A percentile compares a stretch with the other conserved stretches of the same genome.
Evolutionary conservation across 768 basidiomycete species (phyloP).

Genomic region (Hemileccinum impolitum): DNA sequence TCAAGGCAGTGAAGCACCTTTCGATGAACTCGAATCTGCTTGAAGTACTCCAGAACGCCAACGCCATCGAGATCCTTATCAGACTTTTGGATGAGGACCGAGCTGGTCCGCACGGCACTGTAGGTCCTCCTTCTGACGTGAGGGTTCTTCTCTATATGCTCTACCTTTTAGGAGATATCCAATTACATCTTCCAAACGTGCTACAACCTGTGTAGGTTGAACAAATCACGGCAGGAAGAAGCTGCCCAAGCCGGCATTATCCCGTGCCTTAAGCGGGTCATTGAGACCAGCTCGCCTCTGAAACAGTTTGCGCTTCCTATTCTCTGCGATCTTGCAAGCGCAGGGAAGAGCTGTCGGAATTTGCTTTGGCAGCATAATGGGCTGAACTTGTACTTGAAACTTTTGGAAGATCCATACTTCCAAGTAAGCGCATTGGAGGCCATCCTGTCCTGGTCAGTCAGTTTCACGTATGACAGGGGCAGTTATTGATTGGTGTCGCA

Average conservation of each 20-base stretch:
- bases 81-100: slow-evolving; percentile 79
- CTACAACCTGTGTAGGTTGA: slow-evolving; percentile 92
- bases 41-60: slow-evolving; percentile 94
- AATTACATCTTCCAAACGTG: slow-evolving; percentile 98
- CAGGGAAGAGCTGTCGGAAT: slow-evolving; percentile 88
- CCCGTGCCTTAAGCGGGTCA: slow-evolving; percentile 85
- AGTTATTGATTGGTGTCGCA: slow-evolving; percentile 28
- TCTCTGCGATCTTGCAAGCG: slow-evolving; percentile 92
- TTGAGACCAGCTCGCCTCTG: slow-evolving; percentile 84
- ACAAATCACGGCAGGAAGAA: slow-evolving; percentile 94
- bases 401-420: slow-evolving; percentile 85
- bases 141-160: not conserved
- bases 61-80: slow-evolving; percentile 89
- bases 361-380: slow-evolving; percentile 93
- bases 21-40: slow-evolving; percentile 90
- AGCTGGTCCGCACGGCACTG: slow-evolving; percentile 75
- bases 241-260: slow-evolving; percentile 95
- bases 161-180: slow-evolving; percentile 73
- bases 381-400: slow-evolving; percentile 71
- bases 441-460: slow-evolving; percentile 76
- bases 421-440: slow-evolving; percentile 91
- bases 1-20: slow-evolving; percentile 94
- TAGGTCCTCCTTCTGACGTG: slow-evolving; percentile 35
- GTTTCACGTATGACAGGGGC: not conserved
- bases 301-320: slow-evolving; percentile 98